A percentile compares a stretch with the other conserved stretches of the same genome.
Conservation (phyloP, 164 flowering plant species). For the Stephania japonica region DNA sequence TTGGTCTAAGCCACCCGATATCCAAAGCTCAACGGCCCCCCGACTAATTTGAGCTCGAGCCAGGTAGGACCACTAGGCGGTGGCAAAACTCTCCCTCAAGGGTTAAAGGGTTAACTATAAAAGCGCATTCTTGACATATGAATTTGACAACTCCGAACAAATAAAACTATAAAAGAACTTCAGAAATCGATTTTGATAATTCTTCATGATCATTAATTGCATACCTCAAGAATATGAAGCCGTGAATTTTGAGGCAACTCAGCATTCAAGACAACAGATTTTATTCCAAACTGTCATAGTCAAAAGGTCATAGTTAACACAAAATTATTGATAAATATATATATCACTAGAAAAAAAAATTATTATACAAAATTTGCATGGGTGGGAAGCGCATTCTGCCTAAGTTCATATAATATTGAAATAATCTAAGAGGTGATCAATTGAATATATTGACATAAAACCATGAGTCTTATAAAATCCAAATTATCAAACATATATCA, state of each 20-base stretch:
- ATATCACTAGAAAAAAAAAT: neutral
- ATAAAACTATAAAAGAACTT: neutral
- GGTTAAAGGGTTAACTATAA: too few species aligned
- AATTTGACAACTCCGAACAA: neutral
- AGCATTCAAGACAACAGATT: conserved; percentile 81
- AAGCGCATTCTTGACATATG: neutral
- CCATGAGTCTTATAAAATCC: neutral
- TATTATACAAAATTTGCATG: neutral
- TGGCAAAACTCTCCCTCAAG: too few species aligned
- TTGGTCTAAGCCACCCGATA: too few species aligned
- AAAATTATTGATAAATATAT: neutral
- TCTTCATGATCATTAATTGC: conserved; percentile 6
- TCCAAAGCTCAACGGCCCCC: too few species aligned
- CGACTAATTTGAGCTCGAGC: too few species aligned
- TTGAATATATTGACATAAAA: neutral
- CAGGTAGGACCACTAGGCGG: too few species aligned
- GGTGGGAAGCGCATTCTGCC: neutral
- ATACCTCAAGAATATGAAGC: conserved; percentile 91
- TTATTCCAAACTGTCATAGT: conserved; percentile 75
- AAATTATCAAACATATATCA: neutral
- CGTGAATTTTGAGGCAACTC: conserved; percentile 98
- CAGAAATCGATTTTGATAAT: neutral
- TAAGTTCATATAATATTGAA: neutral
- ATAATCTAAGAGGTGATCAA: neutral
- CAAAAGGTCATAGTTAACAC: neutral